Base-by-base conservation (phyloP, 2,329 filamentous ascomycete species). In the Didymella segeticola region DNA sequence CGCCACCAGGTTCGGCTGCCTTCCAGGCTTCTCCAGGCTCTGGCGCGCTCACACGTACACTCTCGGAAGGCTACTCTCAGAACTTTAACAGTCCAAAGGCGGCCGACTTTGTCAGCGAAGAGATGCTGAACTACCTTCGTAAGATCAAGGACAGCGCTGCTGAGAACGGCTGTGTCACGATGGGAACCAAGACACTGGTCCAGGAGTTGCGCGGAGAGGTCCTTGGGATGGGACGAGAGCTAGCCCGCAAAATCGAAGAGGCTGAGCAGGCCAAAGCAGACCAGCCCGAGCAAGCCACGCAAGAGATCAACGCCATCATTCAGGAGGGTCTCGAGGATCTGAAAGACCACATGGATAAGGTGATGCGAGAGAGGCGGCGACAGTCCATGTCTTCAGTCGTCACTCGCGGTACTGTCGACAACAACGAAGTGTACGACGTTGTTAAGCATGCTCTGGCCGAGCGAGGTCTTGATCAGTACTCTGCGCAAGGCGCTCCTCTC, bases 201-300 rank as follows among this genome's bases (percentile, higher is more conserved):
- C 88, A 92, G 20, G 93, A 97, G 68, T 82, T 98, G 29, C 88
- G 93, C 19, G 93, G 92, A 2, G 93, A 98, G 71, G 92, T 98
- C 8, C 82, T 97, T 4, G 93, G 92, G 3, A 97, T 97, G 93
- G 93, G 93, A 4, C 84, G 93, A 51, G 92, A 97, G 62, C 86
- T 98, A 41, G 92, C 89, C 33, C 88, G 91, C 51, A 89, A 92
- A 62, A 82, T 98, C n/a, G 90, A 95, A 57, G 86, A 91, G 57
- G 82, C 86, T 9, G 75, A 75, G 60, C 82, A 83, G 49, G 77
- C 80, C 1, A 73, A 68, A 30, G 68, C 68, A 11, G 80, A 81
- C 3, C 70, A 63, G 60, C 71, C 55, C 14, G 61, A 61, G 23
- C 53, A 71, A 30, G 63, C 83, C 48, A 86, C 86, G 52, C 86